A percentile compares a stretch with the other conserved stretches of the same genome.
phyloP scores from a whole-genome alignment of 2,329 filamentous ascomycete genomes.

The Aspergillus pseudoterreus region DNA sequence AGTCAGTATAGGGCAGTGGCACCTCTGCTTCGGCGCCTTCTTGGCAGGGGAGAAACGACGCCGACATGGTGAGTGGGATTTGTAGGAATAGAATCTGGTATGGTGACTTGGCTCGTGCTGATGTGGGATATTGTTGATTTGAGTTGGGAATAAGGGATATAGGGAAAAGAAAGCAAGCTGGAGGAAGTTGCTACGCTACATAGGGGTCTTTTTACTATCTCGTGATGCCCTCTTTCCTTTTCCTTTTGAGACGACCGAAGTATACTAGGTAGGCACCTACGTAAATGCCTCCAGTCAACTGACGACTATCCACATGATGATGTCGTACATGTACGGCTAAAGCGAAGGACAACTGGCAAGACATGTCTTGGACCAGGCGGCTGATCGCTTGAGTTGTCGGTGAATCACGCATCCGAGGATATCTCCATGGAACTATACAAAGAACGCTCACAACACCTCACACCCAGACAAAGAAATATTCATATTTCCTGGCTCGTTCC shows the following conservation, averaged over 20 bases:
- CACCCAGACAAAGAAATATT: no score
- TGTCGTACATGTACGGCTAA: no score
- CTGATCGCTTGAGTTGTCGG: no score
- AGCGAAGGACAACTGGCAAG: neutral
- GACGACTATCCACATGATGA: neutral
- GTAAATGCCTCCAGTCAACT: no score
- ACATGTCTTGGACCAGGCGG: neutral
- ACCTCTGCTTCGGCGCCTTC: slow-evolving; percentile 10
- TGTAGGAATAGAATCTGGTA: neutral
- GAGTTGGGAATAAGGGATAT: neutral
- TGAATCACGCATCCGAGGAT: no score
- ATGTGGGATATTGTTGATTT: neutral
- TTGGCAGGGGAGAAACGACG: slow-evolving; percentile 9
- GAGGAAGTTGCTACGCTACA: neutral
- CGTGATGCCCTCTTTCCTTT: neutral
- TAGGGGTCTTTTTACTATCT: neutral
- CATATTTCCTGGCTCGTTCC: no score
- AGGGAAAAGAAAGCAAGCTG: neutral
- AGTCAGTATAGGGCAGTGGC: slow-evolving; percentile 36
- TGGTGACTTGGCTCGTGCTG: neutral
- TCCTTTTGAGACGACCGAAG: no score
- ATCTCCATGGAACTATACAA: no score
- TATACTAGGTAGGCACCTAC: no score
- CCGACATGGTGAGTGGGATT: slow-evolving; percentile 1
- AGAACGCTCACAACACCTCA: no score